Base-by-base conservation (phyloP, 192 early-diverging fungal genomes). In the Podila verticillata region DNA sequence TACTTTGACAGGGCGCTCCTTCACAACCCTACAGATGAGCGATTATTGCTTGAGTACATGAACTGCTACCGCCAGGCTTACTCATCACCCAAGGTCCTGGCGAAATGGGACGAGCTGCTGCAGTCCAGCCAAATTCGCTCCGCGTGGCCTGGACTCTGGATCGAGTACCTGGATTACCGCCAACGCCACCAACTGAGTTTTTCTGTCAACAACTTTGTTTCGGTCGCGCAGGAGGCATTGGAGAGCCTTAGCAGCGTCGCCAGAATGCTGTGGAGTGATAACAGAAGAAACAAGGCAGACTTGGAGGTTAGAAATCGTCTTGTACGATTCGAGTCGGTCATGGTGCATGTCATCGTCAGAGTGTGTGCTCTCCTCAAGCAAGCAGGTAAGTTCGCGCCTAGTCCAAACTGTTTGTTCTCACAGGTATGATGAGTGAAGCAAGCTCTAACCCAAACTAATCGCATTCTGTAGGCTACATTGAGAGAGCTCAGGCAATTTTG, bases 151-250 rank as follows among this genome's bases (percentile, higher is more conserved):
- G 59, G 49, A 8, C 63, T 90, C 12, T 90, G 89, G 89, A 86
- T 87, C 12, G 80, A 90, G 29, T 90, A 90, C 48, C 65, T 90
- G 49, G 83, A 88, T 48, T 85, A 84, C 57, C 61, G 89, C 9
- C 89, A 90, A 58, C 85, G 87, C 28, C 85, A 86, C 57, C 87
- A 88, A 20, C 54, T 83, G 5, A 87, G 85, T 58, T 90, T 87
- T 32, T 72, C 84, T 7, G 85, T 86, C 65, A 81, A 80, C 26
- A 67, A 81, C 12, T 89, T 86, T 75, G 39, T 79, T 10, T 51
- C 69, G 26, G 82, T 87, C 9, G 77, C 85, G 63, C 75, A 85
- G 67, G 84, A 88, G 54, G 86, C 84, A 28, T 56, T 88, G 24
- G 62, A 70, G 24, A 69, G 72, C 4, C 68, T 87, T 3, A 63